Evolutionary conservation across 192 early-diverging fungal species (phyloP), one percentile per base, ranked within the genome.

Genomic region (Entomortierella parvispora): DNA sequence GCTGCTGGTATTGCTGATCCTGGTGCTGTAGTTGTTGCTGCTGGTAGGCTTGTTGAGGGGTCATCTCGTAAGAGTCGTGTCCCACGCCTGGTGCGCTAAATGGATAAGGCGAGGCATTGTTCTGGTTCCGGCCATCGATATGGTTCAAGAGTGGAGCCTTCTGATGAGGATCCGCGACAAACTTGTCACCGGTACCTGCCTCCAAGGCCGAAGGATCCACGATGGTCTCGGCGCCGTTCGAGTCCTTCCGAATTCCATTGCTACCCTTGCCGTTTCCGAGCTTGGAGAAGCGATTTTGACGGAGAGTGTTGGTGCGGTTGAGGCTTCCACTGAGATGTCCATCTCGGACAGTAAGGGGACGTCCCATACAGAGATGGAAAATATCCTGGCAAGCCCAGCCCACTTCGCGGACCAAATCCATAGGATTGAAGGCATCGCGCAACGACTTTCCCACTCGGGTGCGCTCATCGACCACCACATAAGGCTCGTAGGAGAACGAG

Each of bases 401-500:
- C 7, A 81, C 26, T 40, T 81, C 80, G 5, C 62, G n/a, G 44
- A 68, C 0, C 0, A 81, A 23, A 42, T 81, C 80, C 1, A 81
- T 45, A 4, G 80, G 80, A 50, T 81, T 81, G 60, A 81, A 72
- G 14, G 55, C 63, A 34, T 81, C 80, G 4, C 66, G 58, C 28
- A 81, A 58, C 5, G 80, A 68, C 48, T 62, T 68, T n/a, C 67
- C 25, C 25, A 76, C 61, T 7, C 55, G 61, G 2, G 80, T 81
- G 2, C 34, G 40, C 1, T 29, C 50, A 8, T 47, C 47, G 6
- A 32, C 4, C 22, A 62, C 34, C 15, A 65, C 37, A 47, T 82
- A 82, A 12, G 44, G 54, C 12, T 7, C 18, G 37, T 82, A 82
- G n/a, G 53, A 28, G 66, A 82, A 82, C 10, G 81, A 77, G 48